Conservation (phyloP, 805 yeast species). For the Jamesozyma gamospora region DNA sequence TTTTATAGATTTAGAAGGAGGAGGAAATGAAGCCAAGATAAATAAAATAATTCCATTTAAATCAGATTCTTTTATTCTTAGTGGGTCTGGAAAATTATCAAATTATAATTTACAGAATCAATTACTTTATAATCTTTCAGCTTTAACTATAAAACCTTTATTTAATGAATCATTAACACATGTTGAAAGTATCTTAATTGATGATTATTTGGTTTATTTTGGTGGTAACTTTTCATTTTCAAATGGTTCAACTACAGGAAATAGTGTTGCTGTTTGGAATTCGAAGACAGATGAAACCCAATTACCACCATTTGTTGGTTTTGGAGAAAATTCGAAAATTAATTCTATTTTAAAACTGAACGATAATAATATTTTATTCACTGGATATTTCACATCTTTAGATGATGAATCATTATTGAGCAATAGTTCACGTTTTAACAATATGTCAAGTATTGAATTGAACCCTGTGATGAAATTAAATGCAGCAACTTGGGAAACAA, state of each 20-base stretch:
- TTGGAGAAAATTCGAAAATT: conserved; percentile 48
- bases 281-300: conserved; percentile 31
- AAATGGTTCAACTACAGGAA: conserved; percentile 29
- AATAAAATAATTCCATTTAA: conserved; percentile 23
- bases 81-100: conserved; percentile 26
- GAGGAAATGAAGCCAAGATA: conserved; percentile 10
- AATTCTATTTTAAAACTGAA: conserved; percentile 50
- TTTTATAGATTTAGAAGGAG: conserved; percentile 14
- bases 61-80: conserved; percentile 27
- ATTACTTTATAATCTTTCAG: conserved; percentile 27
- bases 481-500: conserved; percentile 44
- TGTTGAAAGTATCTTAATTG: conserved; percentile 41
- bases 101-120: conserved; percentile 24
- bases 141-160: conserved; percentile 18
- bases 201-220: conserved; percentile 48
- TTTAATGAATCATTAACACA: conserved; percentile 14
- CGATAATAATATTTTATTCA: conserved; percentile 53
- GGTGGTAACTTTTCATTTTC: conserved; percentile 69
- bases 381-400: conserved; percentile 62
- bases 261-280: conserved; percentile 56
- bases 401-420: conserved; percentile 37
- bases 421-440: too few species aligned
- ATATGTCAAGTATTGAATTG: conserved; percentile 32
- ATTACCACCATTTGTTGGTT: conserved; percentile 66
- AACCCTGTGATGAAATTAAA: conserved; percentile 54